Percentiles rank a stretch among this genome's conserved stretches.
phyloP scores from a whole-genome alignment of 768 basidiomycete species.

The Lactarius hatsudake region DNA sequence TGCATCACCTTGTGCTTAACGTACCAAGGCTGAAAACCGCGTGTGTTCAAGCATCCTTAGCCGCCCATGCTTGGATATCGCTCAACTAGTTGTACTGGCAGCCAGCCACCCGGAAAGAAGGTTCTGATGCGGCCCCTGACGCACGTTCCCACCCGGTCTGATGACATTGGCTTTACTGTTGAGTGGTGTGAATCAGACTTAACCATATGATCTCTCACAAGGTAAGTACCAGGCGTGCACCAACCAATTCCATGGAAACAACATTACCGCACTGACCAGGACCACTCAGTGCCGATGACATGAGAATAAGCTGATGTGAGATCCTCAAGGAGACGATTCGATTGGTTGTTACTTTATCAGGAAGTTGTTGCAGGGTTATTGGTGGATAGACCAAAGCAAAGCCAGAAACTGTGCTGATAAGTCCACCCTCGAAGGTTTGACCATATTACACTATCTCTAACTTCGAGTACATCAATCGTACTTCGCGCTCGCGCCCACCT shows the following conservation, averaged over 20 bases:
- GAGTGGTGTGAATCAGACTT: not conserved
- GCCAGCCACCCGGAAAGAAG: not conserved
- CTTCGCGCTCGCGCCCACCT: not conserved
- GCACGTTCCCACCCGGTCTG: not conserved
- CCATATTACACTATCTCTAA: not conserved
- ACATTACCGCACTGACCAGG: not conserved
- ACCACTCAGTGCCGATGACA: not conserved
- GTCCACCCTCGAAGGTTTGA: not conserved
- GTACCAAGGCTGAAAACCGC: not conserved
- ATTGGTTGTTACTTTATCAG: not conserved
- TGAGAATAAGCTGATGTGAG: not conserved
- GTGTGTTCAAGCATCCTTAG: not conserved
- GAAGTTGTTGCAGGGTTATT: not conserved
- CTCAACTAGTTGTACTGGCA: not conserved
- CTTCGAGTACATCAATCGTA: not conserved
- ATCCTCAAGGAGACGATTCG: not conserved
- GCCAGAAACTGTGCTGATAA: not conserved
- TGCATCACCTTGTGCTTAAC: not conserved
- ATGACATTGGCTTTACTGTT: not conserved
- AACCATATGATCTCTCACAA: not conserved
- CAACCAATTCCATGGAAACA: not conserved
- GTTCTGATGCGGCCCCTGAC: not conserved
- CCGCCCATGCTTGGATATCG: not conserved
- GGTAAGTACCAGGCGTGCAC: not conserved
- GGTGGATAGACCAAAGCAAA: not conserved